Conservation (phyloP, 495 filamentous ascomycete species). For the Friedmanniomyces endolithicus region DNA sequence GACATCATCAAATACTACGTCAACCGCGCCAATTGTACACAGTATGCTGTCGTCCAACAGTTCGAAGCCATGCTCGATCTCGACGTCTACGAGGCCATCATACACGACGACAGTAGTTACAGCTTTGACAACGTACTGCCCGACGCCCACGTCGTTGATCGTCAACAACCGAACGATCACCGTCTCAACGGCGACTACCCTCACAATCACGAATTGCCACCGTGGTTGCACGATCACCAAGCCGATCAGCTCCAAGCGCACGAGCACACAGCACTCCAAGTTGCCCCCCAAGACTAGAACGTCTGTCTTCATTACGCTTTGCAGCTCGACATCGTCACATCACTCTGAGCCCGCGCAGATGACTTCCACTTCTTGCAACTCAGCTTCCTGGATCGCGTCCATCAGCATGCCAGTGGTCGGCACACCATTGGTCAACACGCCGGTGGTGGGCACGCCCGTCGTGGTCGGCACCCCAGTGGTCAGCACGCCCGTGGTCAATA, state of each 20-base stretch:
- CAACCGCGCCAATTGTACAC: too few species aligned
- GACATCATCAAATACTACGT: too few species aligned
- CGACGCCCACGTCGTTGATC: constrained; percentile 3
- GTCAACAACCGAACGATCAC: constrained; percentile 10
- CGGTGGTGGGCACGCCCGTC: too few species aligned
- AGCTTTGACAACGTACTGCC: constrained; percentile 13
- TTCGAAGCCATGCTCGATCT: neutral
- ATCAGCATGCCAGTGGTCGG: neutral
- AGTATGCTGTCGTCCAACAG: too few species aligned
- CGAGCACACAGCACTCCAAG: neutral
- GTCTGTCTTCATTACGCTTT: neutral
- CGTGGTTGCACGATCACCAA: constrained; percentile 5
- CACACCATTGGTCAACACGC: too few species aligned
- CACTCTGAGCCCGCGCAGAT: neutral
- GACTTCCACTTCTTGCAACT: neutral
- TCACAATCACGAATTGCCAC: constrained; percentile 7
- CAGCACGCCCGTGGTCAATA: too few species aligned
- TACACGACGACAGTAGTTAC: constrained; percentile 12
- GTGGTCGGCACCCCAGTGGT: too few species aligned
- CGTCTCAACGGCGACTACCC: constrained; percentile 5
- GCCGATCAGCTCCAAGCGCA: neutral
- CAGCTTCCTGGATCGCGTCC: neutral
- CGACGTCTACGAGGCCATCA: neutral
- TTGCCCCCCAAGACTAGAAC: neutral
- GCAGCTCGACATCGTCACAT: neutral